phyloP scores from a whole-genome alignment of 140 eudicot genomes.

The Cichorium intybus region DNA sequence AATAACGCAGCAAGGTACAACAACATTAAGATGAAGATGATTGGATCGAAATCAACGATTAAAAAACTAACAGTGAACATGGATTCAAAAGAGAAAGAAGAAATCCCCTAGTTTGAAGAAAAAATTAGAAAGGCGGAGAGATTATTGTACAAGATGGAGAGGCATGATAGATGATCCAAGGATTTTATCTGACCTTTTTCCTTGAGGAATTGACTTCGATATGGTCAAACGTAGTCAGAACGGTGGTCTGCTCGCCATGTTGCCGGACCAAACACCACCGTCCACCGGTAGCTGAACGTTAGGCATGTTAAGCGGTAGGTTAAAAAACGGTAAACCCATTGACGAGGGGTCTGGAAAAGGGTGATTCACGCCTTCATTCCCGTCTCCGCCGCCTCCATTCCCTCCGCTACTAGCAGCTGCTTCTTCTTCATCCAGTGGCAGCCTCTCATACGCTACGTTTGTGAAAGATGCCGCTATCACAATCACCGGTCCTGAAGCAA shows the following conservation, averaged over 20 bases:
- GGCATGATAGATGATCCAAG: constrained; percentile 19
- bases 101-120: constrained; percentile 14
- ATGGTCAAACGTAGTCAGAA: constrained; percentile 22
- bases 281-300: constrained; percentile 63
- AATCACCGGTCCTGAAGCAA: constrained; percentile 74
- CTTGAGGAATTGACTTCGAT: neutral
- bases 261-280: constrained; percentile 60
- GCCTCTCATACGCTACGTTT: constrained; percentile 72
- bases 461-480: constrained; percentile 73
- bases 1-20: constrained; percentile 22
- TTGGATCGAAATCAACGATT: constrained; percentile 15
- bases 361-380: constrained; percentile 20
- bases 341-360: constrained; percentile 56
- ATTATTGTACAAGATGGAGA: constrained; percentile 40
- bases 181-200: constrained; percentile 47
- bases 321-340: constrained; percentile 67
- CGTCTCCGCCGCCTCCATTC: constrained; percentile 19
- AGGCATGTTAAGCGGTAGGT: constrained; percentile 57
- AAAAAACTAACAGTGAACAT: constrained; percentile 5
- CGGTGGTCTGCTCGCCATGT: constrained; percentile 44
- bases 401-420: constrained; percentile 31
- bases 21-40: constrained; percentile 17
- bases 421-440: constrained; percentile 75
- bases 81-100: constrained; percentile 8
- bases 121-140: neutral